Evolutionary conservation across 2,329 filamentous ascomycete genomes (phyloP).

Genomic region (Teratosphaeria viscida): DNA sequence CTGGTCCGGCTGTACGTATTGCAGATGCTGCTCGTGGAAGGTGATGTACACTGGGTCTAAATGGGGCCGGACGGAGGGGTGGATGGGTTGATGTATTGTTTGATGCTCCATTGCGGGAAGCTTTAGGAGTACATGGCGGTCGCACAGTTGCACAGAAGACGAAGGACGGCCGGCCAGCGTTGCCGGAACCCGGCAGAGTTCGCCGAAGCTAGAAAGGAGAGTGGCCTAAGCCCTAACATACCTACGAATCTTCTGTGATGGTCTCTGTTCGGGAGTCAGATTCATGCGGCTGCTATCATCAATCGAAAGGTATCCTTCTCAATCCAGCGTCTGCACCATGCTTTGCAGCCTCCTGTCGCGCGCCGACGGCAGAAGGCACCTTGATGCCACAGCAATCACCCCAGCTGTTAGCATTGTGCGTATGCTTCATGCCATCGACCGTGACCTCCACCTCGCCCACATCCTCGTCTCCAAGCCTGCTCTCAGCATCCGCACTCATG

Average conservation of each 20-base stretch:
- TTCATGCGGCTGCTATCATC: neutral
- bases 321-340: conserved; percentile 51
- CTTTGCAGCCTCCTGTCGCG: conserved; percentile 81
- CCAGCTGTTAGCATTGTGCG: conserved; percentile 57
- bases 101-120: neutral
- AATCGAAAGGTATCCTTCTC: conserved; percentile 76
- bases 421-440: conserved; percentile 51
- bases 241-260: neutral
- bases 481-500: conserved; percentile 60
- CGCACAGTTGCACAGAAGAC: neutral
- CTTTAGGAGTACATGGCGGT: neutral
- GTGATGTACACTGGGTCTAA: neutral
- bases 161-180: neutral
- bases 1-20: neutral
- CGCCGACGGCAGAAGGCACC: conserved; percentile 86
- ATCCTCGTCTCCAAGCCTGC: conserved; percentile 38
- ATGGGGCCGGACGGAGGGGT: neutral
- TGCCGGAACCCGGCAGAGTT: neutral
- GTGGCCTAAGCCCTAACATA: neutral
- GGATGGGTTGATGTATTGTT: neutral
- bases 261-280: neutral
- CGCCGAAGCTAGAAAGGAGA: neutral
- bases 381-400: conserved; percentile 98
- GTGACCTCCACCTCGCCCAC: conserved; percentile 52
- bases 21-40: neutral